Evolutionary conservation across 225 moss, liverwort and hornwort species (phyloP).

Genomic region (Rhytidiadelphus loreus): DNA sequence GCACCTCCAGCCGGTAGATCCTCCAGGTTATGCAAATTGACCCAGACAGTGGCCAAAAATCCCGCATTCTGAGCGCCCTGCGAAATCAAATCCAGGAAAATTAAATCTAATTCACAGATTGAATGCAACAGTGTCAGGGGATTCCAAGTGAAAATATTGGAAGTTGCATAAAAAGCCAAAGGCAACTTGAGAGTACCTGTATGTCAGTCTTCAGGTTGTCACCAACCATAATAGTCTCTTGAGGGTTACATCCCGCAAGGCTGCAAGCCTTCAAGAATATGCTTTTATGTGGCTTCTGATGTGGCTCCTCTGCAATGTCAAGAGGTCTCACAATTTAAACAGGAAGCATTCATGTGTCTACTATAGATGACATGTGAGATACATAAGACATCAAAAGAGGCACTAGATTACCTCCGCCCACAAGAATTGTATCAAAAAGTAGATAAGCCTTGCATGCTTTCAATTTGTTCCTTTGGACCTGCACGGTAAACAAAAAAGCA

Average conservation of each 20-base stretch:
- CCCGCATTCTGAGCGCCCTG: conserved; percentile 84
- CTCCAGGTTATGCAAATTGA: conserved; percentile 64
- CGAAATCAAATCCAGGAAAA: not conserved
- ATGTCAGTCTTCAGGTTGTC: conserved; percentile 91
- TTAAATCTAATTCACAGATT: not conserved
- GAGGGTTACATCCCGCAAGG: conserved; percentile 55
- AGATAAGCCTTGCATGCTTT: conserved; percentile 67
- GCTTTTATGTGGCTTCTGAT: conserved; percentile 73
- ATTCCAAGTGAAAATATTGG: not conserved
- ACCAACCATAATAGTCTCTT: conserved; percentile 84
- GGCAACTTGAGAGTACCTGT: conserved; percentile 25
- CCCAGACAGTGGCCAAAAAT: conserved; percentile 78
- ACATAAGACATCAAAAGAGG: not conserved
- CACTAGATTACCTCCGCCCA: conserved; percentile 64
- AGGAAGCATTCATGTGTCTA: not conserved
- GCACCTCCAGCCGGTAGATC: conserved; percentile 23
- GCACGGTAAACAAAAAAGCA: not conserved
- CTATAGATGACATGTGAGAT: not conserved
- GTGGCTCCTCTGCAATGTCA: conserved; percentile 64
- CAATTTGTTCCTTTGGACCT: conserved; percentile 92
- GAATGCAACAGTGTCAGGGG: not conserved
- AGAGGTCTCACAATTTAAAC: not conserved
- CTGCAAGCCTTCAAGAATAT: conserved; percentile 82
- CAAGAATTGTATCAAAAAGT: conserved; percentile 77
- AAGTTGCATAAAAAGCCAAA: not conserved